Evolutionary conservation across 148 eudicot genomes (phyloP).

Genomic region (Cornus controversa): DNA sequence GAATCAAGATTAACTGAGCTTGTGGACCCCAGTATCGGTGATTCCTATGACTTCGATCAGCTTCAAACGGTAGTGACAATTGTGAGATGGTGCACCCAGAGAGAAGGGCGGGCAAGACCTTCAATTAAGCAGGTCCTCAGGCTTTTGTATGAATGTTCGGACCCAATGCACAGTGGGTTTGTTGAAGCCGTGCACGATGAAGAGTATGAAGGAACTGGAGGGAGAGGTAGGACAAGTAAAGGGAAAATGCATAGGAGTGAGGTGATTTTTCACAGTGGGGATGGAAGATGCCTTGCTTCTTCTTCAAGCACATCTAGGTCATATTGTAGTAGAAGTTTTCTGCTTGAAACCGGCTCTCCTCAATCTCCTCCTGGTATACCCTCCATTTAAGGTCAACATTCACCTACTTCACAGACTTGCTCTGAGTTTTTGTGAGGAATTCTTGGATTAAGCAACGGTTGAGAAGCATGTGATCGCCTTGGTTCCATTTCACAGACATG

Average conservation of each 20-base stretch:
- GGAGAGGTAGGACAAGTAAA: slow-evolving; percentile 50
- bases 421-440: background rate
- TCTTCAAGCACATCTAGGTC: slow-evolving; percentile 91
- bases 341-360: slow-evolving; percentile 86
- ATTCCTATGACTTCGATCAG: slow-evolving; percentile 77
- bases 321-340: slow-evolving; percentile 79
- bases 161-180: slow-evolving; percentile 79
- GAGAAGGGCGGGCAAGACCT: slow-evolving; percentile 76
- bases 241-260: slow-evolving; percentile 55
- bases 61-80: slow-evolving; percentile 65
- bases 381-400: slow-evolving; percentile 37
- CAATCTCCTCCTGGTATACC: slow-evolving; percentile 71
- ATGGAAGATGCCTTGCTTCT: slow-evolving; percentile 80
- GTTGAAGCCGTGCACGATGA: slow-evolving; percentile 69
- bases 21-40: slow-evolving; percentile 69
- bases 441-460: background rate
- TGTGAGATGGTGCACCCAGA: slow-evolving; percentile 84
- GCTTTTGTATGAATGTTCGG: slow-evolving; percentile 85
- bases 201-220: slow-evolving; percentile 54
- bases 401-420: background rate
- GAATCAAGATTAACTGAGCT: slow-evolving; percentile 65
- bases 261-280: slow-evolving; percentile 53
- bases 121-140: slow-evolving; percentile 95
- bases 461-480: background rate
- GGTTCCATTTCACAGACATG: no score